phyloP scores from a whole-genome alignment of 768 basidiomycete species.

The Boletus vermiculosoides region DNA sequence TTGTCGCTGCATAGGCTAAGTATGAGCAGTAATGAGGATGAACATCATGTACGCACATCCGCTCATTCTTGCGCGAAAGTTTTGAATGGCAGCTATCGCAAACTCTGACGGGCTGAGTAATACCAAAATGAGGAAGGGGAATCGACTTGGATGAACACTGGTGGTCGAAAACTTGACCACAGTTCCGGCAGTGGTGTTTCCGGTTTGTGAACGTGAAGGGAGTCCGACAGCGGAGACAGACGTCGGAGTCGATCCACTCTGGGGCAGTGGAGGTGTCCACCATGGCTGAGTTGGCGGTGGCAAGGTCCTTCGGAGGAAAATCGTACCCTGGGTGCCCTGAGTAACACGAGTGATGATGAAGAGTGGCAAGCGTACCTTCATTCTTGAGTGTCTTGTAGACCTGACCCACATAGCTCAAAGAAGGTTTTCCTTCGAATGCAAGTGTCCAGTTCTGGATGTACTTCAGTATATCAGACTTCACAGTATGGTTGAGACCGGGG shows the following conservation, averaged over 20 bases:
- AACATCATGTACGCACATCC: constrained; percentile 39
- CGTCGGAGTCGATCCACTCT: constrained; percentile 95
- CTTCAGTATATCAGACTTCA: constrained; percentile 75
- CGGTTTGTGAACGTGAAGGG: constrained; percentile 93
- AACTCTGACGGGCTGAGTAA: constrained; percentile 87
- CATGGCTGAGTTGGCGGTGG: constrained; percentile 74
- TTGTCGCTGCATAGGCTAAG: constrained; percentile 37
- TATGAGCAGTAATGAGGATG: not conserved
- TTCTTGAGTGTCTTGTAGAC: constrained; percentile 72
- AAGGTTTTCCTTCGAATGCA: constrained; percentile 80
- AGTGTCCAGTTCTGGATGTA: constrained; percentile 92
- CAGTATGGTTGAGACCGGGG: constrained; percentile 72
- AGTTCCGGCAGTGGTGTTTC: constrained; percentile 98
- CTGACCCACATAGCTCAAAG: constrained; percentile 71
- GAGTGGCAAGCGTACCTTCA: constrained; percentile 56
- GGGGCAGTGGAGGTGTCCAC: constrained; percentile 90
- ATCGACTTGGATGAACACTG: constrained; percentile 83
- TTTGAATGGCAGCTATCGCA: constrained; percentile 90
- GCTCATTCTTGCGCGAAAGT: constrained; percentile 62
- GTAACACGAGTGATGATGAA: not conserved
- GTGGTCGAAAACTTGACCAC: constrained; percentile 95
- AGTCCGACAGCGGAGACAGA: constrained; percentile 89
- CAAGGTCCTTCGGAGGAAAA: constrained; percentile 79
- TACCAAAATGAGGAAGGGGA: constrained; percentile 90
- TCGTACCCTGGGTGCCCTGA: constrained; percentile 54